Evolutionary conservation across 352 stramenopile species (phyloP), one percentile per base, ranked within the genome.

Genomic region (Phytophthora sp.): DNA sequence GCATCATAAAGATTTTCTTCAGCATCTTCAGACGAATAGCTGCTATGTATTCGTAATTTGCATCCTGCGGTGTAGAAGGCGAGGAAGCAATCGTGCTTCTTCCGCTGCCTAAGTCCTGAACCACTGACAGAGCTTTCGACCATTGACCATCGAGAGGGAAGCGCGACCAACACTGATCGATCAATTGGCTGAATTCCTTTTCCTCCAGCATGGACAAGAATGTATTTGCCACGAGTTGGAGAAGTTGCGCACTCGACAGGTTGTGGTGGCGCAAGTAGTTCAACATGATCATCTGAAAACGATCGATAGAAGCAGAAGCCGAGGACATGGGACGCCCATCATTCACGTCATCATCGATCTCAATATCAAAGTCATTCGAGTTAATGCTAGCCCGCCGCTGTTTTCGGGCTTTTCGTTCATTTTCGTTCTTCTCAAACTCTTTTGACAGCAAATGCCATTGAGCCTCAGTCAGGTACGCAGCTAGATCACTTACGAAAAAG

Each of bases 401-500:
- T 35, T 50, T 73, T 5, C 53, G n/a, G 26, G 53, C 20, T 32
- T 76, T 76, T 0, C 79, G 68, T 23, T 70, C 70, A 15, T 64
- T 62, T 5, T 72, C 68, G 45, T 77, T 65, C 52, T 87, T 91
- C 48, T 89, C 77, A 34, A 76, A 91, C 54, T 89, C 79, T 43
- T 81, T 85, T 1, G 79, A 79, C 12, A 91, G 37, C 28, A 90
- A 37, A n/a, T 70, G 68, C 74, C 81, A 92, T 34, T 92, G 83
- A 13, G 88, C 75, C 20, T 89, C 74, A 5, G 68, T 88, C 35
- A 92, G 26, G 44, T 83, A 88, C 1, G 51, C 62, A 0, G 81
- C 78, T 7, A 92, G 35, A 34, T 92, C 83, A 24, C 71, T 87
- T 15, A 92, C 49, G 49, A 92, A 92, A 45, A 89, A 86, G 24